Percentiles rank a stretch among this genome's conserved stretches.
Evolutionary conservation across 1,139 yeast species (phyloP).

Genomic region (Saccharomyces pastorianus): DNA sequence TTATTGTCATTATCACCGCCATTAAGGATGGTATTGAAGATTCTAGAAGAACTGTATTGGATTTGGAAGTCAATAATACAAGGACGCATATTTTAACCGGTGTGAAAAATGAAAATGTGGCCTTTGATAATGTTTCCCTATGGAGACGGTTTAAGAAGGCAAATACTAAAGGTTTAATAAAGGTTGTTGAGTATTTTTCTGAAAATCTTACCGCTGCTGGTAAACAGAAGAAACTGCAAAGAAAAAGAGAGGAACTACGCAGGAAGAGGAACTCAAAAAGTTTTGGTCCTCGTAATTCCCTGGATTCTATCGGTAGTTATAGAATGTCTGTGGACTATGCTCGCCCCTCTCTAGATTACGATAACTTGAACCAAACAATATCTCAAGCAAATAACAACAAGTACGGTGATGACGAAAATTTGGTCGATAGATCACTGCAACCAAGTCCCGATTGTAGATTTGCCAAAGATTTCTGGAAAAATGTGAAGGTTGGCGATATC

Average conservation of each 20-base stretch:
- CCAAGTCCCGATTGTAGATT: conserved; percentile 37
- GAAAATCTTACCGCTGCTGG: conserved; percentile 35
- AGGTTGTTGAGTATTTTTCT: conserved; percentile 28
- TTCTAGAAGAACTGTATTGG: conserved; percentile 72
- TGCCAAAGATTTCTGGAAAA: conserved; percentile 77
- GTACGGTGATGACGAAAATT: conserved; percentile 12
- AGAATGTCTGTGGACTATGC: conserved; percentile 25
- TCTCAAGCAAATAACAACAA: neutral
- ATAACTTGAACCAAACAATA: conserved; percentile 12
- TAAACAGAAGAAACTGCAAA: conserved; percentile 24
- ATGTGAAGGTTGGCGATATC: conserved; percentile 81
- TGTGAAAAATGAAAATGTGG: conserved; percentile 63
- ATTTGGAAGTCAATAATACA: conserved; percentile 80
- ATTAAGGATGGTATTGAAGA: conserved; percentile 92
- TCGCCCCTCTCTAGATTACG: conserved; percentile 23
- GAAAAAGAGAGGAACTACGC: conserved; percentile 12
- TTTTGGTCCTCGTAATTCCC: conserved; percentile 22
- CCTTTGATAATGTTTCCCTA: conserved; percentile 45
- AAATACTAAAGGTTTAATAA: conserved; percentile 33
- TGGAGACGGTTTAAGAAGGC: conserved; percentile 59
- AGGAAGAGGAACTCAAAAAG: conserved; percentile 11
- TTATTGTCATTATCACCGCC: conserved; percentile 84
- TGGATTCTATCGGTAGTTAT: conserved; percentile 26
- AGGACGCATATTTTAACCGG: conserved; percentile 71
- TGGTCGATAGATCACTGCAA: conserved; percentile 25